These are phyloP conservation scores for Pharnaceum exiguum DNA, from an alignment of 148 eudicot genomes.

Conservation along the genomic window DNA sequence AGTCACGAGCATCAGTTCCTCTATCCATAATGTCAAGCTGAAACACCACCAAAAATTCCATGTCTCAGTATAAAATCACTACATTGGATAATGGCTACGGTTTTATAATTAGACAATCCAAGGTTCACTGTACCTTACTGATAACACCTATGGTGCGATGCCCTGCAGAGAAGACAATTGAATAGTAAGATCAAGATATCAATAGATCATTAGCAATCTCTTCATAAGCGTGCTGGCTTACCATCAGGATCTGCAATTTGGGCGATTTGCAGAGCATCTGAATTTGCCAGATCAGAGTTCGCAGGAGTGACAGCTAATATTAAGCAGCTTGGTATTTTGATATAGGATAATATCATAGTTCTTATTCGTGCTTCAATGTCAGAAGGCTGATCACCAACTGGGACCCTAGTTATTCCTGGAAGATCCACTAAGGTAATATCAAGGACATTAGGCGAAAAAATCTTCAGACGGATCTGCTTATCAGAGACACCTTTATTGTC, in stretches of 20 bases:
- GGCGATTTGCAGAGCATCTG: conserved; percentile 96
- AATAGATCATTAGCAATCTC: too few species aligned
- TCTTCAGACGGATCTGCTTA: conserved; percentile 80
- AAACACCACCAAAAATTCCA: conserved; percentile 18
- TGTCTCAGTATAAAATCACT: neutral
- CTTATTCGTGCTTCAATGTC: conserved; percentile 88
- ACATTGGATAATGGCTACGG: conserved; percentile 3
- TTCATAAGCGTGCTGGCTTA: too few species aligned
- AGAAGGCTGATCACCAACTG: conserved; percentile 94
- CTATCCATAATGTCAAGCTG: conserved; percentile 95
- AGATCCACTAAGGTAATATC: conserved; percentile 90
- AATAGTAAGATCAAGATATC: neutral
- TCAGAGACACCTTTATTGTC: conserved; percentile 81
- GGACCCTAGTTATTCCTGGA: conserved; percentile 89
- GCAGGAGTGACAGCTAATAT: conserved; percentile 94
- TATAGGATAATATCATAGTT: conserved; percentile 85
- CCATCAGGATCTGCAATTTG: conserved; percentile 93
- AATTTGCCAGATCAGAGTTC: conserved; percentile 84
- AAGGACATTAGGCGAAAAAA: conserved; percentile 84
- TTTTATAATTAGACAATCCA: neutral
- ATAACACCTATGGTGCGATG: conserved; percentile 90
- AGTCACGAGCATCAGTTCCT: conserved; percentile 92
- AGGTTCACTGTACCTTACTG: conserved; percentile 53
- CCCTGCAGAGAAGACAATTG: conserved; percentile 41
- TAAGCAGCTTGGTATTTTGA: conserved; percentile 61